Conservation (phyloP, 768 basidiomycete genomes). For the Vishniacozyma victoriae region DNA sequence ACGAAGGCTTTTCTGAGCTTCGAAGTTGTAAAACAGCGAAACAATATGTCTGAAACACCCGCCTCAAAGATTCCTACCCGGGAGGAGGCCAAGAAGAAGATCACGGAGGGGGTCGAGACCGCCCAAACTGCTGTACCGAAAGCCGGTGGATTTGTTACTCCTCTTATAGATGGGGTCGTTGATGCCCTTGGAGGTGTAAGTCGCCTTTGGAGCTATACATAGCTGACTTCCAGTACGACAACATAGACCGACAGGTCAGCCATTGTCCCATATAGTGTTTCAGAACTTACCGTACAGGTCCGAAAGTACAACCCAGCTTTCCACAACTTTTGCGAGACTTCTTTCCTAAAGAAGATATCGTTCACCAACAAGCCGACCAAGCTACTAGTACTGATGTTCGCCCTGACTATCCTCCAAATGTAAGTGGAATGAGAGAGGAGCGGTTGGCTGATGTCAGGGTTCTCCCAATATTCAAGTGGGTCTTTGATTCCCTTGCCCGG, state of each 20-base stretch:
- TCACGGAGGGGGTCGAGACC: conserved; percentile 9
- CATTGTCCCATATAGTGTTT: not conserved
- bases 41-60: too few species aligned
- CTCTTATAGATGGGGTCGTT: conserved; percentile 10
- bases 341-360: conserved; percentile 18
- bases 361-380: conserved; percentile 21
- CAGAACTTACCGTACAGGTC: conserved; percentile 6
- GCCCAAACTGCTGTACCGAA: conserved; percentile 8
- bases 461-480: conserved; percentile 31
- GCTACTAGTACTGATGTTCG: conserved; percentile 22
- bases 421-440: conserved; percentile 4
- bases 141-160: conserved; percentile 10
- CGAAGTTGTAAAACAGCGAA: too few species aligned
- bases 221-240: conserved; percentile 16
- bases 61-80: too few species aligned
- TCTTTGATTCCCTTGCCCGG: conserved; percentile 22
- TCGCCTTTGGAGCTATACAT: not conserved
- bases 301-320: conserved; percentile 27
- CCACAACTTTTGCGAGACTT: conserved; percentile 25
- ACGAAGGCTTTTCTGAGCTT: too few species aligned
- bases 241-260: conserved; percentile 21
- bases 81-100: conserved; percentile 13
- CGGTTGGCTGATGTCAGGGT: conserved; percentile 8
- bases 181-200: conserved; percentile 33
- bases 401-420: conserved; percentile 25